Evolutionary conservation across 345 rosid species (phyloP).

Genomic region (Streptanthus diversifolius): DNA sequence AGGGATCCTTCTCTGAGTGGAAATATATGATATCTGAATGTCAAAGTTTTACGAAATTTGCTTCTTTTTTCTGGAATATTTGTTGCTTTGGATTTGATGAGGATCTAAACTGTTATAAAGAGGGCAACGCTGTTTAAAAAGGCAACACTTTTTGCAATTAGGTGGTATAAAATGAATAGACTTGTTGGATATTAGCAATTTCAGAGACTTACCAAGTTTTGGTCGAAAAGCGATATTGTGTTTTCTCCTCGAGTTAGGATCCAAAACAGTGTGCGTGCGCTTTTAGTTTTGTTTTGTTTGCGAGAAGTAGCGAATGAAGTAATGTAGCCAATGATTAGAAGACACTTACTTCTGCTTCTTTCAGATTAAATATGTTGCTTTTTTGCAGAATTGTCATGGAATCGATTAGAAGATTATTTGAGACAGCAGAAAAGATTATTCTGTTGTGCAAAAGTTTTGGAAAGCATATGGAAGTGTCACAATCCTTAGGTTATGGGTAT

Average conservation of each 20-base stretch:
- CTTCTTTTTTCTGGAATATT: background rate
- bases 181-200: background rate
- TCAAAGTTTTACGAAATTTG: background rate
- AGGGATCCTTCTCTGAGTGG: background rate
- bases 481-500: background rate
- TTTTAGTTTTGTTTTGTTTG: background rate
- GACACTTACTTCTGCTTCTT: background rate
- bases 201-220: background rate
- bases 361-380: background rate
- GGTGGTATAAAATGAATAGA: background rate
- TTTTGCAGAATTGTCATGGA: slow-evolving; percentile 15
- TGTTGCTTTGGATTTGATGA: background rate
- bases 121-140: background rate
- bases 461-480: background rate
- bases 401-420: background rate
- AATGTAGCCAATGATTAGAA: background rate
- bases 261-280: background rate
- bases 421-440: background rate
- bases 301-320: background rate
- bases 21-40: background rate
- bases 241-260: background rate
- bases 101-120: background rate
- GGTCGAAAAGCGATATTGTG: background rate
- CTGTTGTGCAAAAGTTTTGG: slow-evolving; percentile 10
- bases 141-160: background rate